phyloP scores from a whole-genome alignment of 1,284 basidiomycete genomes.

The Sphagnurus paluster region DNA sequence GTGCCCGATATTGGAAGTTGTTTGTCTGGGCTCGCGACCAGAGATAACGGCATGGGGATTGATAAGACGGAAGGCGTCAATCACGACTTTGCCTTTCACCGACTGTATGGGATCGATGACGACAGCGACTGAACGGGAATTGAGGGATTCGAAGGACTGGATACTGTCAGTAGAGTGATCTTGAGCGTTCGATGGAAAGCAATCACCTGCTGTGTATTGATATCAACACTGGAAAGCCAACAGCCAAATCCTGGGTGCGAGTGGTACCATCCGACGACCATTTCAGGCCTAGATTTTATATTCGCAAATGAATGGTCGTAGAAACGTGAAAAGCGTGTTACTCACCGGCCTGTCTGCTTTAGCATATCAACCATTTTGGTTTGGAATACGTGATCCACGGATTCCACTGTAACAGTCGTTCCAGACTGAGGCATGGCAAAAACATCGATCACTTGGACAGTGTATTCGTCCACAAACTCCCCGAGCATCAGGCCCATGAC shows the following conservation, averaged over 20 bases:
- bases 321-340: constrained; percentile 10
- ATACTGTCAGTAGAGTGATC: constrained; percentile 16
- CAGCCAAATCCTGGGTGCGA: constrained; percentile 99
- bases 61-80: constrained; percentile 98
- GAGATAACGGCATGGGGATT: constrained; percentile 83
- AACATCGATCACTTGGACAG: constrained; percentile 96
- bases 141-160: constrained; percentile 96
- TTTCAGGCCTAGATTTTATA: constrained; percentile 76
- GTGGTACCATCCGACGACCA: constrained; percentile 99
- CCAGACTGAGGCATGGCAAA: constrained; percentile 99
- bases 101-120: constrained; percentile 99
- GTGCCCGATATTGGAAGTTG: constrained; percentile 98
- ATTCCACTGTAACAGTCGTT: constrained; percentile 98
- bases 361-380: constrained; percentile 99
- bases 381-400: constrained; percentile 99
- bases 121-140: constrained; percentile 94
- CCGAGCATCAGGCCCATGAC: constrained; percentile 99
- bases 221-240: constrained; percentile 98
- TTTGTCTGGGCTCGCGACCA: constrained; percentile 95
- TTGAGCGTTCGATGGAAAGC: constrained; percentile 4
- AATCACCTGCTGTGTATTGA: constrained; percentile 94
- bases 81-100: constrained; percentile 98
- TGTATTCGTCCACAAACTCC: constrained; percentile 99
- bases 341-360: constrained; percentile 96
- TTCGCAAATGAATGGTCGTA: constrained; percentile 2